Conservation (phyloP, 1,139 yeast genomes). For the Taphrina pruni region DNA sequence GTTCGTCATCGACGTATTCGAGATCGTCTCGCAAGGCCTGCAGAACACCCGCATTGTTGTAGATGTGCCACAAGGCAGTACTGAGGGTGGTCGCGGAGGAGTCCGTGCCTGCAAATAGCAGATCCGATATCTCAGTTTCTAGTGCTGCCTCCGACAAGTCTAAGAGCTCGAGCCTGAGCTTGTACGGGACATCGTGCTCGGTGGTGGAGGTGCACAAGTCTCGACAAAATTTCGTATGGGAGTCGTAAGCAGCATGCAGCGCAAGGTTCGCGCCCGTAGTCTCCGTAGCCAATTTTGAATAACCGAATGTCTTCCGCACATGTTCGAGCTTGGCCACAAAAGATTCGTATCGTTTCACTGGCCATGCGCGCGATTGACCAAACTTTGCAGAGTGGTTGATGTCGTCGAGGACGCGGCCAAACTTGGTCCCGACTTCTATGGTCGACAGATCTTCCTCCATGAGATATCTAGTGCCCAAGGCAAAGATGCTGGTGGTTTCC, state of each 20-base stretch:
- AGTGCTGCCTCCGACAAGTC: slow-evolving; percentile 7
- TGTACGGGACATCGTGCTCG: slow-evolving; percentile 10
- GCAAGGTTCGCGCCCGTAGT: not conserved
- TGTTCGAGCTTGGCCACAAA: not conserved
- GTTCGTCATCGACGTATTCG: slow-evolving; percentile 1
- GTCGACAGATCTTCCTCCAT: not conserved
- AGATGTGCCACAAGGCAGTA: slow-evolving; percentile 27
- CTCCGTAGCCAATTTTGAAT: not conserved
- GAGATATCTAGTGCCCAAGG: slow-evolving; percentile 15
- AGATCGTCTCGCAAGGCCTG: slow-evolving; percentile 19
- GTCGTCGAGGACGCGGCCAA: slow-evolving; percentile 26
- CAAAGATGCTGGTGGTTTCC: slow-evolving; percentile 12
- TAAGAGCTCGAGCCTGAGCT: slow-evolving; percentile 7
- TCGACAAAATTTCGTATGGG: slow-evolving; percentile 6
- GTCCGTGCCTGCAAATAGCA: slow-evolving; percentile 37
- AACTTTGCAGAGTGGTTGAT: slow-evolving; percentile 18
- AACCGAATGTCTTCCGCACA: not conserved
- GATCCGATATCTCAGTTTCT: slow-evolving; percentile 29
- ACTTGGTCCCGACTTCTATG: not conserved
- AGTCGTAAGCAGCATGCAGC: slow-evolving; percentile 12
- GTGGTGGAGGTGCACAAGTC: not conserved
- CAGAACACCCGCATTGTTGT: slow-evolving; percentile 10
- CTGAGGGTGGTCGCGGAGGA: slow-evolving; percentile 32
- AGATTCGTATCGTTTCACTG: not conserved
- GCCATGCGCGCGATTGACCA: slow-evolving; percentile 21